Evolutionary conservation across 352 stramenopile species (phyloP).

Genomic region (Phytophthora fragariaefolia): DNA sequence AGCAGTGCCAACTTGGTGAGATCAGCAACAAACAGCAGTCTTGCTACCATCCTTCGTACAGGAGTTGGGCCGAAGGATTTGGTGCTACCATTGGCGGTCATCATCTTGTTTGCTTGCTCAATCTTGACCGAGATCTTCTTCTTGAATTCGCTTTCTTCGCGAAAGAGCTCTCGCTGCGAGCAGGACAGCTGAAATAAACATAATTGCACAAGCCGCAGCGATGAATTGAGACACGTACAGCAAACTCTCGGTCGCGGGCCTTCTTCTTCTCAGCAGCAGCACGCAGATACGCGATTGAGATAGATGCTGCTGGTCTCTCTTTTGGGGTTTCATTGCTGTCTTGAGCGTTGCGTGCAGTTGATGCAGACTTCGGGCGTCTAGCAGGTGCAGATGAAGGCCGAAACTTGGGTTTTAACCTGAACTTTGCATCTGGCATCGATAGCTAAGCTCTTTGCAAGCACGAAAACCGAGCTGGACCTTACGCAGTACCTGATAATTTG

Average conservation of each 20-base stretch:
- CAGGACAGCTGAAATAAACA: background rate
- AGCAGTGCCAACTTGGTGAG: background rate
- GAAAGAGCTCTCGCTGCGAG: slow-evolving; percentile 55
- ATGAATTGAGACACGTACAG: slow-evolving; percentile 37
- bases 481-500: slow-evolving; percentile 7
- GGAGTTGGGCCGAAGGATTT: slow-evolving; percentile 57
- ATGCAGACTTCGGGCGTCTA: slow-evolving; percentile 37
- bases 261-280: slow-evolving; percentile 72
- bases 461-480: too few species aligned
- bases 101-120: slow-evolving; percentile 84
- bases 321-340: slow-evolving; percentile 20
- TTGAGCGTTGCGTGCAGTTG: slow-evolving; percentile 3
- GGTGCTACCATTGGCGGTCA: slow-evolving; percentile 44
- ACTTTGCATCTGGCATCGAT: slow-evolving; percentile 15
- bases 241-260: slow-evolving; percentile 68
- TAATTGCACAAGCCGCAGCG: background rate
- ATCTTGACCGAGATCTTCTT: slow-evolving; percentile 83
- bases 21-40: background rate
- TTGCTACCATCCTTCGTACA: slow-evolving; percentile 23
- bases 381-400: slow-evolving; percentile 68
- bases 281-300: slow-evolving; percentile 68
- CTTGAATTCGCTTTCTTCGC: slow-evolving; percentile 70
- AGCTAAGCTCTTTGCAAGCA: background rate
- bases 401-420: slow-evolving; percentile 31
- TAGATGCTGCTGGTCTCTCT: slow-evolving; percentile 39